Conservation (phyloP, 768 basidiomycete genomes). For the Coprinopsis marcescibilis region DNA sequence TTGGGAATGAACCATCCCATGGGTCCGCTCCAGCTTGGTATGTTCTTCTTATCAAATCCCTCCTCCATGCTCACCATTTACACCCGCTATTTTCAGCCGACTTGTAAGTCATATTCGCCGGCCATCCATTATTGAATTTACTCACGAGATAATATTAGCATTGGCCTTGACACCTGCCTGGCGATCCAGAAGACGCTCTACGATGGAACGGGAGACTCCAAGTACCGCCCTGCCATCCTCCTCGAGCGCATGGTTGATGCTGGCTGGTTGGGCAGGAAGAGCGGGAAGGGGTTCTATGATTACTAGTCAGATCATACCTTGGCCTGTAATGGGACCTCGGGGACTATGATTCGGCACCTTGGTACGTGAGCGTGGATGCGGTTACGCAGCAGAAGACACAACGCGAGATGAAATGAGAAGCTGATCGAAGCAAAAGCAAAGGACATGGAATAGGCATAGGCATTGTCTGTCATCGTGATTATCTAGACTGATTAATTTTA, state of each 20-base stretch:
- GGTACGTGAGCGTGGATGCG: too few species aligned
- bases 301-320: too few species aligned
- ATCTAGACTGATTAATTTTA: too few species aligned
- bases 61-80: conserved; percentile 22
- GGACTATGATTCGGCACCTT: too few species aligned
- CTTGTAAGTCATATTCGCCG: conserved; percentile 36
- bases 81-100: too few species aligned
- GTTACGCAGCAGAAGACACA: too few species aligned
- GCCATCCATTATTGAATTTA: neutral
- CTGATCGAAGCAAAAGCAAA: too few species aligned
- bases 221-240: conserved; percentile 88
- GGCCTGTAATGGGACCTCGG: too few species aligned
- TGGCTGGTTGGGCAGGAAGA: conserved; percentile 89
- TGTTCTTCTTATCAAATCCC: conserved; percentile 26
- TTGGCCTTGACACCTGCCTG: conserved; percentile 96
- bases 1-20: conserved; percentile 94
- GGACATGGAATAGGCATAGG: too few species aligned
- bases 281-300: conserved; percentile 92
- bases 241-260: conserved; percentile 97
- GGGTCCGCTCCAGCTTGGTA: conserved; percentile 89
- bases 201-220: conserved; percentile 85
- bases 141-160: conserved; percentile 42
- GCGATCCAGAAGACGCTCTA: conserved; percentile 89
- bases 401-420: too few species aligned
- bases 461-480: too few species aligned